phyloP scores from a whole-genome alignment of 345 rosid genomes.

The Salix purpurea region DNA sequence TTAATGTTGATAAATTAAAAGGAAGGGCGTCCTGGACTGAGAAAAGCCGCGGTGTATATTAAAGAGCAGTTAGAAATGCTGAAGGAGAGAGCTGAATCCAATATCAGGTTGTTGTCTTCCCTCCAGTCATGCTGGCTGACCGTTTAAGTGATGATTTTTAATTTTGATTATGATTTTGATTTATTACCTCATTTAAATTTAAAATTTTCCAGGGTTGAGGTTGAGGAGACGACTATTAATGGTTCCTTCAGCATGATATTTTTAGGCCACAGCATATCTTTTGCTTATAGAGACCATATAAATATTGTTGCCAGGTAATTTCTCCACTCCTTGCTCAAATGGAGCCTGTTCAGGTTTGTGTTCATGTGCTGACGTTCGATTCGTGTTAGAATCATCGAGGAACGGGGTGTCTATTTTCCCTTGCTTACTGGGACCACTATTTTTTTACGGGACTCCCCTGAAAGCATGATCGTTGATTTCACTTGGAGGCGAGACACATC shows the following conservation, averaged over 20 bases:
- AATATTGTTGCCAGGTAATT: slow-evolving; percentile 78
- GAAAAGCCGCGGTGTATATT: slow-evolving; percentile 77
- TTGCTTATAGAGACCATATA: slow-evolving; percentile 85
- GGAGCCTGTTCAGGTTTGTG: not conserved
- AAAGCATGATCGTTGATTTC: not conserved
- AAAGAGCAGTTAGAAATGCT: slow-evolving; percentile 58
- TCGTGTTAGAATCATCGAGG: not conserved
- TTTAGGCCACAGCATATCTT: slow-evolving; percentile 74
- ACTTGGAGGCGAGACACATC: not conserved
- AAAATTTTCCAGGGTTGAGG: slow-evolving; percentile 54
- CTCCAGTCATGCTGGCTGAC: no score
- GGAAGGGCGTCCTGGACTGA: slow-evolving; percentile 90
- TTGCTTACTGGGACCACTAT: slow-evolving; percentile 9
- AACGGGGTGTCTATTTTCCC: not conserved
- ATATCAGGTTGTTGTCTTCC: slow-evolving; percentile 43
- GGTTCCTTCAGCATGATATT: slow-evolving; percentile 94
- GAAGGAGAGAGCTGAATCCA: slow-evolving; percentile 74
- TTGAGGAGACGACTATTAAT: slow-evolving; percentile 72
- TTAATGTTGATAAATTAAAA: slow-evolving; percentile 15
- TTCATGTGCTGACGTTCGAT: not conserved
- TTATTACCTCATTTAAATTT: not conserved
- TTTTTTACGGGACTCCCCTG: not conserved
- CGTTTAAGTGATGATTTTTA: not conserved
- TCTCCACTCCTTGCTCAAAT: not conserved
- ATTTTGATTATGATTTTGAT: not conserved